Conservation (phyloP, 257 asterid genomes). For the Solanum peruvianum region DNA sequence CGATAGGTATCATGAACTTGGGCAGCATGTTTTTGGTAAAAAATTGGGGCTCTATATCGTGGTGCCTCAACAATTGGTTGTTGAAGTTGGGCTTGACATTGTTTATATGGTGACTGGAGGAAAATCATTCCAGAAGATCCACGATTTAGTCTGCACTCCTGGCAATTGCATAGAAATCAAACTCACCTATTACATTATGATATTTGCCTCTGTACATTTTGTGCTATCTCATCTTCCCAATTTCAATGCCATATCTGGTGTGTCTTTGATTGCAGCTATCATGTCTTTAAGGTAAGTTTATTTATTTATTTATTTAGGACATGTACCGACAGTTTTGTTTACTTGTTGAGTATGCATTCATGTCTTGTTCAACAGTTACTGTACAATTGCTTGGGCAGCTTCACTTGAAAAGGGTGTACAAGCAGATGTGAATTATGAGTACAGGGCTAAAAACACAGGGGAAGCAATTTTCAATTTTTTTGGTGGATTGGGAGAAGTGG, state of each 20-base stretch:
- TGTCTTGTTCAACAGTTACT: slow-evolving; percentile 16
- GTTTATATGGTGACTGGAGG: slow-evolving; percentile 55
- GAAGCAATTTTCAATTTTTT: slow-evolving; percentile 72
- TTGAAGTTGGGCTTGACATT: slow-evolving; percentile 38
- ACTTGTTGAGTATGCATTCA: background rate
- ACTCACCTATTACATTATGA: slow-evolving; percentile 34
- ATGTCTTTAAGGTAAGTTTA: slow-evolving; percentile 31
- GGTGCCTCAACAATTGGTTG: slow-evolving; percentile 38
- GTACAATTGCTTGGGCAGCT: slow-evolving; percentile 40
- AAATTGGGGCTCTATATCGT: slow-evolving; percentile 32
- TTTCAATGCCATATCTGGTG: slow-evolving; percentile 36
- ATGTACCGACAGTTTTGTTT: too few species aligned
- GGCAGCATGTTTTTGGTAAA: slow-evolving; percentile 48
- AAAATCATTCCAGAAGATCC: slow-evolving; percentile 37
- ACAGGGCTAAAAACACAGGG: slow-evolving; percentile 27
- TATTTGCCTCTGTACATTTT: slow-evolving; percentile 35
- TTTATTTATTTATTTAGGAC: too few species aligned
- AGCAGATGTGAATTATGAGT: slow-evolving; percentile 42
- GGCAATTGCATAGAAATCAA: slow-evolving; percentile 13
- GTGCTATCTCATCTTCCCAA: slow-evolving; percentile 44
- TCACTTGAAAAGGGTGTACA: slow-evolving; percentile 31
- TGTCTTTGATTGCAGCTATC: slow-evolving; percentile 46
- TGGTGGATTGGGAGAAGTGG: slow-evolving; percentile 75
- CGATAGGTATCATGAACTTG: slow-evolving; percentile 50
- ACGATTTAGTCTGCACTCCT: slow-evolving; percentile 9